Conservation (phyloP, 2,329 filamentous ascomycete species). For the Mycogone perniciosa region DNA sequence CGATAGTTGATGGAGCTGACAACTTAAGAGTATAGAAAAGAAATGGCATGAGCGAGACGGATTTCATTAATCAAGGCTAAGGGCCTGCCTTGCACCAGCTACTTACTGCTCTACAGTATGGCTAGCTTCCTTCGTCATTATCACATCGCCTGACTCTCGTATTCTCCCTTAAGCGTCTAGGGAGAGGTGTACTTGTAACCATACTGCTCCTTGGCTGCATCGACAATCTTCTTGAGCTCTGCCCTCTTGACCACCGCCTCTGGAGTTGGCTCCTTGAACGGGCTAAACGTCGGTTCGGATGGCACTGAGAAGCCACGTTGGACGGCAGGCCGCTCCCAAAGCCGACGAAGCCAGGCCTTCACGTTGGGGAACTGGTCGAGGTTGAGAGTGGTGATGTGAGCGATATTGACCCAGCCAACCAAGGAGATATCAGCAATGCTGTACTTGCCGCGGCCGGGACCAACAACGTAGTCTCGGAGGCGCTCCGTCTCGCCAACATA, state of each 20-base stretch:
- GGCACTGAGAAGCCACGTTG: constrained; percentile 70
- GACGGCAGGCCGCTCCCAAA: constrained; percentile 60
- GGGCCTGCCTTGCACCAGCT: no score
- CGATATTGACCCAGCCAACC: constrained; percentile 60
- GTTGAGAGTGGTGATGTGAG: constrained; percentile 35
- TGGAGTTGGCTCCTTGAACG: constrained; percentile 15
- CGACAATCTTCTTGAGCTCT: constrained; percentile 28
- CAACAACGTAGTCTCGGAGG: constrained; percentile 52
- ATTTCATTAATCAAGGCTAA: no score
- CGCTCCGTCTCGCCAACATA: constrained; percentile 72
- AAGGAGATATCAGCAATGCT: constrained; percentile 67
- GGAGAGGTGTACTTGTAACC: constrained; percentile 42
- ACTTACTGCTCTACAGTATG: no score
- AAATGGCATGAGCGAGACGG: no score
- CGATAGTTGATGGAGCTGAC: no score
- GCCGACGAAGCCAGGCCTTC: constrained; percentile 65
- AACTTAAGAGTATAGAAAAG: no score
- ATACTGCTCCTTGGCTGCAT: constrained; percentile 39
- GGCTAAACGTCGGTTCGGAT: constrained; percentile 37
- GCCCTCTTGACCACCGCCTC: constrained; percentile 17
- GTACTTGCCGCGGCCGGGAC: constrained; percentile 47
- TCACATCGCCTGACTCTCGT: background rate
- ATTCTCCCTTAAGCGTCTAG: constrained; percentile 15
- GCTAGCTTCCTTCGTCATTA: background rate
- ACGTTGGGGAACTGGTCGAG: constrained; percentile 60